Evolutionary conservation across 2,329 filamentous ascomycete species (phyloP), one percentile per base, ranked within the genome.

Genomic region (Clarireedia homoeocarpa): DNA sequence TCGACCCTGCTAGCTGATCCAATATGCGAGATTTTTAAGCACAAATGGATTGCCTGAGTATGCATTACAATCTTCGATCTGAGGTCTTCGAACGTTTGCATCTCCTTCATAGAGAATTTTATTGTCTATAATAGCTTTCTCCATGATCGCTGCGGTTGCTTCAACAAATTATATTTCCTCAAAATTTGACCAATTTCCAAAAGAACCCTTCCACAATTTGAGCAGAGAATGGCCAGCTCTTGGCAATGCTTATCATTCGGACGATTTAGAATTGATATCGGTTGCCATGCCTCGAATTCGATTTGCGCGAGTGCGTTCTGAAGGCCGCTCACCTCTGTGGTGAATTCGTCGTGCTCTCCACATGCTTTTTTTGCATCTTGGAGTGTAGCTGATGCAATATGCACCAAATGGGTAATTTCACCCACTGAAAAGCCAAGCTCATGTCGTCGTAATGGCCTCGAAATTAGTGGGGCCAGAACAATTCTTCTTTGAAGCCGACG

Each of bases 231-330:
- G 4, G 17, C 30, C 4, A 62, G 45, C n/a, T 62, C 56, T 34
- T 58, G n/a, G 14, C 15, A n/a, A 6, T 27, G 34, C 4, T 44
- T 51, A 45, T 58, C 36, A 15, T 20, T 63, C 69, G 76, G 77
- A 17, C 38, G 83, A 71, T 12, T 77, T 3, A 40, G 38, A 14
- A 40, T 40, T 12, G 38, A 40, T 5, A 15, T 70, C 7, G 80
- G 82, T 61, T 77, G 75, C 0, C 72, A 71, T 23, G 75, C 74
- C 67, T 84, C 81, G 56, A 74, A 70, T 46, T 77, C 76, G 36
- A 84, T 71, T 61, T 81, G 76, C 51, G 77, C 76, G 2, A 84
- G 71, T 5, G 75, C 75, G 12, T 73, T 73, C 60, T 82, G 76
- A 45, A 84, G 71, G 46, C 72, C 71, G 40, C 74, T 75, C 38